Conservation (phyloP, 352 stramenopile species). For the Phytophthora idaei region DNA sequence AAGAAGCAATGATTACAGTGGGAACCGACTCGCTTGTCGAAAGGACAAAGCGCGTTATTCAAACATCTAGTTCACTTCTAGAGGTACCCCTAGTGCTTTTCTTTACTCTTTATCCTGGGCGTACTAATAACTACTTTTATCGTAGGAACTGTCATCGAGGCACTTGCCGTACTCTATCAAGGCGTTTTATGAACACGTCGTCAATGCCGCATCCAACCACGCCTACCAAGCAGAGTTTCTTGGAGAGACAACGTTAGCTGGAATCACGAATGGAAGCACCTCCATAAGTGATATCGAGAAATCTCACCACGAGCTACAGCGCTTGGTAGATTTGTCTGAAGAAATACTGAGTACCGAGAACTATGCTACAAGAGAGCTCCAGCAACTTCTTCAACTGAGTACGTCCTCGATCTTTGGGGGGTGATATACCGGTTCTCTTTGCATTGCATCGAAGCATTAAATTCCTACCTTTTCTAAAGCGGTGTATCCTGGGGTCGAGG, state of each 20-base stretch:
- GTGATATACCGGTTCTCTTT: too few species aligned
- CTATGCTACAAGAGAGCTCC: conserved; percentile 24
- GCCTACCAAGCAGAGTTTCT: conserved; percentile 22
- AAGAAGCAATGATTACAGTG: conserved; percentile 10
- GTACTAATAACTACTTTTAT: neutral
- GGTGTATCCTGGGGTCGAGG: conserved; percentile 28
- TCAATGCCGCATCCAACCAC: conserved; percentile 27
- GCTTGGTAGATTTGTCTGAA: conserved; percentile 20
- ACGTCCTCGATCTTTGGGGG: conserved; percentile 1
- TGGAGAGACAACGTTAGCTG: neutral
- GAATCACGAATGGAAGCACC: neutral
- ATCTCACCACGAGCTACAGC: conserved; percentile 22
- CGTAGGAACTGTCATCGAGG: conserved; percentile 43
- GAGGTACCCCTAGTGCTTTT: conserved; percentile 24
- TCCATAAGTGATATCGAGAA: conserved; percentile 16
- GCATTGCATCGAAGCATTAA: neutral
- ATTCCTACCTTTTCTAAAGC: conserved; percentile 13
- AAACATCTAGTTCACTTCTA: conserved; percentile 39
- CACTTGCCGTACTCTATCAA: conserved; percentile 43
- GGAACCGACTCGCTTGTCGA: conserved; percentile 18
- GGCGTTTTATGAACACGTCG: conserved; percentile 45
- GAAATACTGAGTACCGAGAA: conserved; percentile 25
- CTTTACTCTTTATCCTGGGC: neutral
- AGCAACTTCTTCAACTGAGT: conserved; percentile 34
- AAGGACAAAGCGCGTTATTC: conserved; percentile 30